phyloP scores from a whole-genome alignment of 306 rosid species.

The Corylus americana region DNA sequence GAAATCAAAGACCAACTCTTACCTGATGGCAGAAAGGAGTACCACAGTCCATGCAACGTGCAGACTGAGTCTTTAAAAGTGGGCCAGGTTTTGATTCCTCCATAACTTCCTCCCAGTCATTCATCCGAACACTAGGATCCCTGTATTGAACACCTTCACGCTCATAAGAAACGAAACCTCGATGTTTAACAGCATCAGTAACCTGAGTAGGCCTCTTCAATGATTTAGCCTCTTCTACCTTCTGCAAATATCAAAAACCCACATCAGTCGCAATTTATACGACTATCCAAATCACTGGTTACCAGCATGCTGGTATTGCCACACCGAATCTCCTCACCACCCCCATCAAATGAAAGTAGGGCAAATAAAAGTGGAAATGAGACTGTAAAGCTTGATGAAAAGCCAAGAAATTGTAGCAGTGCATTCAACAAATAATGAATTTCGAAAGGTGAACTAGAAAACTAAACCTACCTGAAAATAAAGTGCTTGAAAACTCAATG shows the following conservation, averaged over 20 bases:
- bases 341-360: not conserved
- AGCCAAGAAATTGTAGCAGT: not conserved
- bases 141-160: constrained; percentile 94
- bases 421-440: not conserved
- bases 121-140: constrained; percentile 81
- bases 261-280: constrained; percentile 7
- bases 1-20: not conserved
- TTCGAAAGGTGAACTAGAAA: not conserved
- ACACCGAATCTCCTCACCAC: not conserved
- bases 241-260: constrained; percentile 27
- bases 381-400: not conserved
- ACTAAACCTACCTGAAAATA: not conserved
- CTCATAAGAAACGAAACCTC: constrained; percentile 92
- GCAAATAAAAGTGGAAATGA: not conserved
- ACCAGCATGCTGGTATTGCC: not conserved
- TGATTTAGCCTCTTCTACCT: constrained; percentile 40
- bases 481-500: not conserved
- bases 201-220: constrained; percentile 74
- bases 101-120: constrained; percentile 95
- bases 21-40: constrained; percentile 99
- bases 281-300: not conserved
- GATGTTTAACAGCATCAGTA: constrained; percentile 72
- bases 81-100: constrained; percentile 90
- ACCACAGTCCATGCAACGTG: constrained; percentile 99
- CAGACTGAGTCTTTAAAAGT: constrained; percentile 90